These are phyloP conservation scores for Cardamine resedifolia DNA, from an alignment of 345 rosid genomes.

Conservation along the genomic window DNA sequence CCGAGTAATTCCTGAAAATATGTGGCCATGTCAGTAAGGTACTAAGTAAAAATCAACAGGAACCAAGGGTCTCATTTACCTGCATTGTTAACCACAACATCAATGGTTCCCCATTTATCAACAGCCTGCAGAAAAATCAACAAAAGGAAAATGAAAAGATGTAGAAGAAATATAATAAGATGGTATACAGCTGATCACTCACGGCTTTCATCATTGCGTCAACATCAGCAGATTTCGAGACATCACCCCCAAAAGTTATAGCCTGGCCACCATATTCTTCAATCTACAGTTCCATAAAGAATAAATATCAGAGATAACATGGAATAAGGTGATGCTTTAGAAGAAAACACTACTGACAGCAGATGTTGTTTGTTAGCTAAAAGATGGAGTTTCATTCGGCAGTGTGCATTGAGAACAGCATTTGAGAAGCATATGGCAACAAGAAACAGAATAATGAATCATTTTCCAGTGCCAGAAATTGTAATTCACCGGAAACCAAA, in stretches of 20 bases:
- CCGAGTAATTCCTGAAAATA: slow-evolving; percentile 75
- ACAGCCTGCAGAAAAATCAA: slow-evolving; percentile 59
- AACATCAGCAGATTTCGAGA: slow-evolving; percentile 88
- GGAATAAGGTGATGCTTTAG: neutral
- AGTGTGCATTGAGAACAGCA: neutral
- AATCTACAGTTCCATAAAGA: slow-evolving; percentile 52
- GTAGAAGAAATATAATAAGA: neutral
- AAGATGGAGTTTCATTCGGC: neutral
- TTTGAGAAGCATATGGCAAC: slow-evolving; percentile 10
- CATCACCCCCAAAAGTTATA: slow-evolving; percentile 94
- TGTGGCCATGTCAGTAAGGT: slow-evolving; percentile 30
- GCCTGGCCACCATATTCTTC: slow-evolving; percentile 91
- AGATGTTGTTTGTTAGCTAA: neutral
- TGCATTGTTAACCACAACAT: slow-evolving; percentile 91
- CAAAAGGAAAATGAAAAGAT: slow-evolving; percentile 12
- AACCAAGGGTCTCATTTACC: slow-evolving; percentile 45
- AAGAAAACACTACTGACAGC: neutral
- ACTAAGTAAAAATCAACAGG: slow-evolving; percentile 18
- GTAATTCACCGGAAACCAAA: neutral
- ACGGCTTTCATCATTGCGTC: slow-evolving; percentile 95
- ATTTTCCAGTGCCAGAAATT: neutral
- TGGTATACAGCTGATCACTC: slow-evolving; percentile 33
- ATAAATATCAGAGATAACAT: slow-evolving; percentile 1
- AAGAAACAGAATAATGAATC: neutral
- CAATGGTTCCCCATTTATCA: slow-evolving; percentile 96